phyloP scores from a whole-genome alignment of 768 basidiomycete species.

The Daedaleopsis sinensis region DNA sequence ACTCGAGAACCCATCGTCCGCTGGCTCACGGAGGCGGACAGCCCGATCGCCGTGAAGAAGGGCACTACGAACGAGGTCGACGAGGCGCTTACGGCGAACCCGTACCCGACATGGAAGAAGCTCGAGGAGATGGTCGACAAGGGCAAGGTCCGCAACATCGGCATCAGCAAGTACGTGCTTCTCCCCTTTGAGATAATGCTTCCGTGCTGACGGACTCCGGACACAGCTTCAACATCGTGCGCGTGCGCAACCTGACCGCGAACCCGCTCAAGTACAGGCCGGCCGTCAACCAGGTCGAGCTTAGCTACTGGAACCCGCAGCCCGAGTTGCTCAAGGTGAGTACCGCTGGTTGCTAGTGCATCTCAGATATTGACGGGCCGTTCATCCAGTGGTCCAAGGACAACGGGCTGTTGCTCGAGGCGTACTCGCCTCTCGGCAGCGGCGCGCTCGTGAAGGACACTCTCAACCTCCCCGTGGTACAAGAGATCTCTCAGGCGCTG shows the following conservation, averaged over 20 bases:
- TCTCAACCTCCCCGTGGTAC: slow-evolving; percentile 64
- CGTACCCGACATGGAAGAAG: slow-evolving; percentile 80
- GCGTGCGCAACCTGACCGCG: slow-evolving; percentile 64
- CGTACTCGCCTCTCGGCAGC: slow-evolving; percentile 79
- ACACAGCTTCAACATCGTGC: slow-evolving; percentile 62
- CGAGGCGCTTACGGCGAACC: slow-evolving; percentile 61
- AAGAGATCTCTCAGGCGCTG: slow-evolving; percentile 59
- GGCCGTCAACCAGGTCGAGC: slow-evolving; percentile 80
- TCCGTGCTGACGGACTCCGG: neutral
- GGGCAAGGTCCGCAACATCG: slow-evolving; percentile 79
- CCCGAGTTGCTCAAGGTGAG: slow-evolving; percentile 60
- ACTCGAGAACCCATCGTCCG: neutral
- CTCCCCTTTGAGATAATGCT: neutral
- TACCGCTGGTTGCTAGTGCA: no score
- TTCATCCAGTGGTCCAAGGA: slow-evolving; percentile 59
- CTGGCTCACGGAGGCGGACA: slow-evolving; percentile 24
- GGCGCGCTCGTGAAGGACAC: slow-evolving; percentile 57
- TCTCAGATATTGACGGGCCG: no score
- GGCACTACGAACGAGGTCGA: slow-evolving; percentile 48
- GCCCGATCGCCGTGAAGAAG: slow-evolving; percentile 72
- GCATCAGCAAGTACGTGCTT: slow-evolving; percentile 72
- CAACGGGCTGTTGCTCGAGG: slow-evolving; percentile 65
- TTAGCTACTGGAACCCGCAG: slow-evolving; percentile 79
- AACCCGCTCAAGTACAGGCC: slow-evolving; percentile 62
- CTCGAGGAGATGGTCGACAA: slow-evolving; percentile 78